Base-by-base conservation (phyloP, 2,329 filamentous ascomycete species). In the Cladobotryum mycophilum region DNA sequence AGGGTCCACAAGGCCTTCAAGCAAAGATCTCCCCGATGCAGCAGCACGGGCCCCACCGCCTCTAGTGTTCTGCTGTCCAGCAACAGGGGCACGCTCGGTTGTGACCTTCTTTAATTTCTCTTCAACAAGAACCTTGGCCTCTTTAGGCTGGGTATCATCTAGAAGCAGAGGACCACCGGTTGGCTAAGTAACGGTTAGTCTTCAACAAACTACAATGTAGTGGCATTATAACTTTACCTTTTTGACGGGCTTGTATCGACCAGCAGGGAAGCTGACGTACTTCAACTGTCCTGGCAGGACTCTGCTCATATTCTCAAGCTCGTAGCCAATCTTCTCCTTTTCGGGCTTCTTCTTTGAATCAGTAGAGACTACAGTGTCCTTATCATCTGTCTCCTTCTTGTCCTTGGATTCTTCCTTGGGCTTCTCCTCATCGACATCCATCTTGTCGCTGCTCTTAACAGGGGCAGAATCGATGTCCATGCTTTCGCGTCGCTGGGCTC, bases 251-350 rank as follows among this genome's bases (percentile, higher is more conserved):
- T 88, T 89, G 71, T 96, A 99, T 60, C 95, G 85, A 42, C 88
- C 88, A 56, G 88, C 81, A 45, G 89, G 83, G 77, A 99, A 96
- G 69, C 84, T 95, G 64, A 99, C 89, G 69, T 92, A 96, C 75
- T 95, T 96, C 64, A 97, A 81, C 73, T 99, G 93, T 43, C 83
- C 82, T 1, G 91, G 93, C 44, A 99, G 81, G 35, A 99, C 90
- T 61, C 93, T 82, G 49, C 88, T 95, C 89, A 99, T 95, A 76
- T 99, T 99, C 65, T 93, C 88, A 55, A 99, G 80, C 57, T 96
- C 90, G 67, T 93, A 96, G 59, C 93, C 93, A 53, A 95, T 81
- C 80, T 96, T 97, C 74, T 99, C 93, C 75, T 93, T 95, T 70
- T 96, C 90, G 0, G 76, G 75, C 77, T 93, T 95, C 80, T 95